A percentile compares a stretch with the other conserved stretches of the same genome.
These are phyloP conservation scores for Penicillium sp. DNA, from an alignment of 2,329 filamentous ascomycete species.

Conservation along the genomic window DNA sequence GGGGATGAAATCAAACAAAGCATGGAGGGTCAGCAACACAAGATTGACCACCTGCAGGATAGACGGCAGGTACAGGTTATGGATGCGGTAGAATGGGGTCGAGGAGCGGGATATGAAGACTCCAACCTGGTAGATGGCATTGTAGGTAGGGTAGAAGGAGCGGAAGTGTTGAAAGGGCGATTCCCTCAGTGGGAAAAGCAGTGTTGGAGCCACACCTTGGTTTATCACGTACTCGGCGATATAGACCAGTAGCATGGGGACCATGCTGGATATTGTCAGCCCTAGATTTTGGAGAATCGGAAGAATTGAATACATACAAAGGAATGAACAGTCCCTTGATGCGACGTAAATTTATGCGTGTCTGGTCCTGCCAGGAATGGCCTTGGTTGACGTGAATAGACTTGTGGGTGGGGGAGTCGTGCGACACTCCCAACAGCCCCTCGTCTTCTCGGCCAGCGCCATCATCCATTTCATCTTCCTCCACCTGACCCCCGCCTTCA, in stretches of 20 bases:
- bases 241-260: conserved; percentile 87
- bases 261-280: conserved; percentile 57
- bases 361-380: conserved; percentile 32
- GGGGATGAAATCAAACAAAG: conserved; percentile 76
- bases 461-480: conserved; percentile 32
- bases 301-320: conserved; percentile 48
- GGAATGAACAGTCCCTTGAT: conserved; percentile 68
- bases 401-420: conserved; percentile 19
- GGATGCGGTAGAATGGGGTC: conserved; percentile 79
- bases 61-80: conserved; percentile 76
- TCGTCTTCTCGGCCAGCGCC: conserved; percentile 25
- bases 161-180: conserved; percentile 80
- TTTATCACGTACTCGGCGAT: conserved; percentile 97
- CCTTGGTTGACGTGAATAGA: conserved; percentile 7
- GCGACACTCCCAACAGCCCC: conserved; percentile 27
- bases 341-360: conserved; percentile 59
- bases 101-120: conserved; percentile 94
- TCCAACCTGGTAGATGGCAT: conserved; percentile 89
- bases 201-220: conserved; percentile 84
- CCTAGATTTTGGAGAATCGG: not conserved
- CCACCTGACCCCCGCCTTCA: conserved; percentile 40
- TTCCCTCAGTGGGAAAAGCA: conserved; percentile 74
- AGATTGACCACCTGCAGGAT: conserved; percentile 80
- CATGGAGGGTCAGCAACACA: conserved; percentile 68
- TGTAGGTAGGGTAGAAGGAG: conserved; percentile 91